Base-by-base conservation (phyloP, 2,329 filamentous ascomycete species). In the Colletotrichum liriopes region DNA sequence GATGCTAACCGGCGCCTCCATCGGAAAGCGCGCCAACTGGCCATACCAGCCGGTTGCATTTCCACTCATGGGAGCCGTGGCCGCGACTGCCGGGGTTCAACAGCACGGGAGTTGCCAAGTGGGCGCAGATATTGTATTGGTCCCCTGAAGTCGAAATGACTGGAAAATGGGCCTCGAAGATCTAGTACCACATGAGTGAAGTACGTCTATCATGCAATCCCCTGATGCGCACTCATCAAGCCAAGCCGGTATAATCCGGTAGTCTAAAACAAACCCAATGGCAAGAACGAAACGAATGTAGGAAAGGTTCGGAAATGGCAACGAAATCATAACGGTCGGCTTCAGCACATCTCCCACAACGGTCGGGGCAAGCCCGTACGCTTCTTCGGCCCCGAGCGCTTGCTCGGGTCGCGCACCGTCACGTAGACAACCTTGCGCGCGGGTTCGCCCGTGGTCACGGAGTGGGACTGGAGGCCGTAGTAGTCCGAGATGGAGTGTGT, bases 401-500 rank as follows among this genome's bases (percentile, higher is more conserved):
- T 77, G 69, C 78, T 80, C 43, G 81, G 74, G 74, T 89, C 87
- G 78, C 89, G 90, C 73, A 96, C 84, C 4, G 93, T 93, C 29
- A 98, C 92, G 77, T 97, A 98, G 9, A 96, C 94, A 74, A 96
- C 93, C 63, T 94, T 90, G 64, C 92, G 89, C 18, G 91, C 89
- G 3, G 94, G 92, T 75, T 91, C 87, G 41, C 91, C 91, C 1
- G 92, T 88, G 0, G 93, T 93, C 72, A 96, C 90, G 5, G 93
- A 95, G 85, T 92, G 94, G 26, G 95, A 98, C 73, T 91, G 89
- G 68, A 98, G 88, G 55, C 95, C 95, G 79, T 98, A 98, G 81
- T 98, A 98, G 51, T 93, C 90, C 12, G 94, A 96, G 74, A 98
- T 95, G 70, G 94, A 93, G 82, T 98, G 95, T 1, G 97, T 94